Evolutionary conservation across 352 stramenopile species (phyloP), one percentile per base, ranked within the genome.

Genomic region (Globisporangium acanthophoron): DNA sequence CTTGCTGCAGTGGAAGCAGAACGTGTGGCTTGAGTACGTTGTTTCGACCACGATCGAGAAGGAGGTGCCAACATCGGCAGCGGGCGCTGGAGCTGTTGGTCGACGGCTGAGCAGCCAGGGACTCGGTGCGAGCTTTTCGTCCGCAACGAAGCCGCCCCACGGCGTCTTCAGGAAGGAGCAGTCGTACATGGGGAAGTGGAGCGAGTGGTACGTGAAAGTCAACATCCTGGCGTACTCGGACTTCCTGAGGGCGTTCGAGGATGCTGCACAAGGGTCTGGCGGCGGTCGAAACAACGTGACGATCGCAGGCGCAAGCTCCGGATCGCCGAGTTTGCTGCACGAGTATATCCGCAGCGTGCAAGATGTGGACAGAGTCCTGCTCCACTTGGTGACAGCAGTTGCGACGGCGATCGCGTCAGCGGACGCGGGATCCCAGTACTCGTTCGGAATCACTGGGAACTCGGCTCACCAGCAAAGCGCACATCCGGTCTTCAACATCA

Each of bases 21-120:
- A 94, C 56, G 80, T 96, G 43, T 96, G 87, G 85, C 65, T 96
- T 24, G 85, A 96, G 67, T 96, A 96, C 51, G 83, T 93, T 18
- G 74, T 94, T 4, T 80, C 82, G 4, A 80, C 78, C 18, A 90
- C 83, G 1, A 89, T 72, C 13, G 76, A 88, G 2, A 66, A 64
- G n/a, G 46, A 61, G 16, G 41, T 52, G 24, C 8, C 64, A 15
- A 12, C 52, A 39, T 45, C 50, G 21, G 49, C 58, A 24, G 41
- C 37, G 21, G 54, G 24, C 27, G n/a, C 43, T 8, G 31, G 27
- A 46, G 43, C 43, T 0, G 40, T 16, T 2, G 27, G 44, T 46
- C 54, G 66, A 49, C 53, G 55, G 3, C 39, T 41, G 21, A 67
- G 61, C 21, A 31, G 1, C 3, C 61, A 61, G 12, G 51, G 61